Evolutionary conservation across 176 grass and related monocot species (phyloP), one percentile per base, ranked within the genome.

Genomic region (Avena insularis): DNA sequence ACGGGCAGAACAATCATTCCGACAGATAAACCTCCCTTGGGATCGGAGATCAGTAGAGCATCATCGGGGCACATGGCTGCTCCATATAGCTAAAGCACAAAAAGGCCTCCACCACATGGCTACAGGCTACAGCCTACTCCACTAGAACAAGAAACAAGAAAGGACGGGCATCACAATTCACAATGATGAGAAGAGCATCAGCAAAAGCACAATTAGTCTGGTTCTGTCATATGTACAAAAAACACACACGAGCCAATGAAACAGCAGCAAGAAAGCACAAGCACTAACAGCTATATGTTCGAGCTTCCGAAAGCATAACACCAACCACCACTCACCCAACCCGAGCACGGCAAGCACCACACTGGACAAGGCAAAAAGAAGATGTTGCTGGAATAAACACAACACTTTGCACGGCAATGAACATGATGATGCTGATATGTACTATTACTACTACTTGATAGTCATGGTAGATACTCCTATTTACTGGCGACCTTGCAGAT

Each of bases 401-500:
- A 73, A 79, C 84, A 79, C 53, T 48, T 61, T 38, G 67, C 66
- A 73, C 46, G 61, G 48, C 79, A 77, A 50, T 61, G 78, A 61
- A 71, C 83, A 67, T 67, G 29, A 82, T 77, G 78, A 77, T 36
- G 25, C 50, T 71, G 61, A 61, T 45, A 83, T 67, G 27, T 45
- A 48, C 87, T 59, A 23, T 23, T 23, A 77, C 27, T 46, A 31
- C 64, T 67, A 35, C 64, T 67, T 17, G 20, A 35, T 76, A 55
- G 79, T 43, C 12, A 84, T 4, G 84, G 47, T 79, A 89, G 54
- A 55, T 25, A 79, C 27, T 79, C 79, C 83, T 92, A 80, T 86
- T 87, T 89, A 89, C 75, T 84, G 45, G 65, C 62, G 86, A 63
- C 66, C 71, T 35, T 77, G 71, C 46, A 62, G 33, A 67, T 67